Evolutionary conservation across 305 asterid species (phyloP).

Genomic region (Solanum hybrid): DNA sequence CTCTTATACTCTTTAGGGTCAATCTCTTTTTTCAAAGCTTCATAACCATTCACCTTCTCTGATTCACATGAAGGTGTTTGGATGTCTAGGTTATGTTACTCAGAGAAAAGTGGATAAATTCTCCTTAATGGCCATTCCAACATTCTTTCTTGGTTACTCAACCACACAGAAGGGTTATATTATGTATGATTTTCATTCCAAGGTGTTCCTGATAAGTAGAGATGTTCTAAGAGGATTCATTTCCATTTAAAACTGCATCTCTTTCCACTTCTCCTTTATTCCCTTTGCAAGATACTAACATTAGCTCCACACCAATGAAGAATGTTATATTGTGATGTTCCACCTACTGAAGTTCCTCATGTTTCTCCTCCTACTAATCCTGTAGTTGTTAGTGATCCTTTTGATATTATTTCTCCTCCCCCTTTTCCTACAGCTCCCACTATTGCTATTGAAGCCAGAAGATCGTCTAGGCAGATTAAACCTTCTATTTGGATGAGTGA

Average conservation of each 20-base stretch:
- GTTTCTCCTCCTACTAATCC: too few relatives aligned
- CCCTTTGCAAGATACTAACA: neutral
- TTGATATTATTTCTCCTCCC: neutral
- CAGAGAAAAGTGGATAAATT: neutral
- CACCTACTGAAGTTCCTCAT: too few relatives aligned
- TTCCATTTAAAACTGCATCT: neutral
- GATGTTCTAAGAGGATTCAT: neutral
- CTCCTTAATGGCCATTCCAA: too few relatives aligned
- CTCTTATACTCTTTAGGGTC: neutral
- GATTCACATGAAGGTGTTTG: neutral
- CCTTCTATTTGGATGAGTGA: neutral
- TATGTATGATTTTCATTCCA: neutral
- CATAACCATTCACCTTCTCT: neutral
- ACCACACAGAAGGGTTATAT: neutral
- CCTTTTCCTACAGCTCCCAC: neutral
- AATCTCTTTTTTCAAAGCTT: too few relatives aligned
- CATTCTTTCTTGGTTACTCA: neutral
- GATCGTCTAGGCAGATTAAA: neutral
- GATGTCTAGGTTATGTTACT: neutral
- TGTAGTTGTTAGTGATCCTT: too few relatives aligned
- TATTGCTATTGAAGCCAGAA: too few relatives aligned
- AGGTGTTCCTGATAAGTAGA: neutral
- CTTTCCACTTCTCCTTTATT: neutral
- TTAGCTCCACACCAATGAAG: neutral
- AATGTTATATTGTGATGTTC: too few relatives aligned